Base-by-base conservation (phyloP, 768 basidiomycete genomes). In the Mycena belliarum region DNA sequence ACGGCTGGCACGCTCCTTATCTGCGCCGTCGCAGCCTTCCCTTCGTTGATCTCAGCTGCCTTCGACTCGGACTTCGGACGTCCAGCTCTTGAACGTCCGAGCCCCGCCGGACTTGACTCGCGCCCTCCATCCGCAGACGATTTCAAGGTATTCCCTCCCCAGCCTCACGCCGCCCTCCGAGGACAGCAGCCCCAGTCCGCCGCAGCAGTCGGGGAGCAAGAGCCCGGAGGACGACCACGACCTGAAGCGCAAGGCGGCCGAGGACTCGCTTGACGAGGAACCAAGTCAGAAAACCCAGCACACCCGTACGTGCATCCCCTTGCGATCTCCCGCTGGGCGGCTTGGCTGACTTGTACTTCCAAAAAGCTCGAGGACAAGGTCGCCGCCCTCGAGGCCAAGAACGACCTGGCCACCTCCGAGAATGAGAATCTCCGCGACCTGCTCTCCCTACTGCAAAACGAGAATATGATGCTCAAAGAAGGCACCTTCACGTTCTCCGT, bases 281-380 rank as follows among this genome's bases (percentile, higher is more conserved):
- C 89, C 88, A 10, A 84, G 76, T 42, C 78, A 79, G 59, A 93
- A 93, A 77, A 74, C 74, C 46, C 84, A 83, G 60, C 86, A 88
- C 69, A 86, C 81, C 26, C 70, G 85, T 87, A 64, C 63, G 84
- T 73, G 35, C 12, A 49, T 18, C 49, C 44, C 49, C 20, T 47
- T 41, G 32, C 37, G 50, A 20, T 57, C 50, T 49, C 25, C 24
- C n/a, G n/a, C n/a, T n/a, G n/a, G n/a, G n/a, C n/a, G n/a, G n/a
- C n/a, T n/a, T n/a, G 52, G 18, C 33, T 57, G 42, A 62, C 49
- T 41, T 37, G 9, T 29, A 26, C 43, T 20, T 44, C 32, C 18
- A 38, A 66, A n/a, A n/a, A 97, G 91, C 79, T 98, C 52, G 96
- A 98, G 71, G 93, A 95, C 71, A 86, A 95, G 70, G 87, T 98